Base-by-base conservation (phyloP, 1,284 basidiomycete genomes). In the Melampsora americana region DNA sequence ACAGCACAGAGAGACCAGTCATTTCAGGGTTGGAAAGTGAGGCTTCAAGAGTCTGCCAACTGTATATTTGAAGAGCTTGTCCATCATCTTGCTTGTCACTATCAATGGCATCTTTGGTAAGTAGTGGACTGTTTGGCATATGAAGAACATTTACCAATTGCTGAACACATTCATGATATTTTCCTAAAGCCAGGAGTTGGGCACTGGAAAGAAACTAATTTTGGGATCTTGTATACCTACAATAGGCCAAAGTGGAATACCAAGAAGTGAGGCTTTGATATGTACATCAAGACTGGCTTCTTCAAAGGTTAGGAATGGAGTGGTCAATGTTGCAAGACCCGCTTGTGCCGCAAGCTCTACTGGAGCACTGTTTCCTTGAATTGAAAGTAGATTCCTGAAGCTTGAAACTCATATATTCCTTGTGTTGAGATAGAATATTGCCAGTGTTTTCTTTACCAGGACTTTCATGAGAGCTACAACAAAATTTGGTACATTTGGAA, bases 181-280 rank as follows among this genome's bases (percentile, higher is more conserved):
- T 70, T 26, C 69, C 56, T 12, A 70, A 70, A 3, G 42, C 56
- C 46, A 70, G 32, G 12, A 62, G 42, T 28, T 30, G 18, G 26
- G 69, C 60, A 46, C 69, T 56, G 9, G 69, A 62, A 16, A 70
- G 59, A 14, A 60, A 9, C 59, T 70, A 56, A 39, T 66, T 66
- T 67, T 48, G 5, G 66, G 66, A 67, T 67, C 42, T 67, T 67
- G 46, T 16, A 67, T 9, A 46, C 39, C 46, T 11, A 67, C 66
- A 28, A 67, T 26, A 67, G 66, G 66, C 3, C 9, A 28, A n/a
- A 28, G 66, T 23, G 39, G 39, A 18, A 4, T 46, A n/a, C 66
- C 66, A 48, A 67, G 2, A 26, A 67, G 48, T 26, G 28, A 39
- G 23, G 46, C 20, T 44, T n/a, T 67, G 14, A 67, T 44, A n/a